These are phyloP conservation scores for Kluyveromyces sp. DNA, from an alignment of 1,139 yeast genomes.

Conservation along the genomic window DNA sequence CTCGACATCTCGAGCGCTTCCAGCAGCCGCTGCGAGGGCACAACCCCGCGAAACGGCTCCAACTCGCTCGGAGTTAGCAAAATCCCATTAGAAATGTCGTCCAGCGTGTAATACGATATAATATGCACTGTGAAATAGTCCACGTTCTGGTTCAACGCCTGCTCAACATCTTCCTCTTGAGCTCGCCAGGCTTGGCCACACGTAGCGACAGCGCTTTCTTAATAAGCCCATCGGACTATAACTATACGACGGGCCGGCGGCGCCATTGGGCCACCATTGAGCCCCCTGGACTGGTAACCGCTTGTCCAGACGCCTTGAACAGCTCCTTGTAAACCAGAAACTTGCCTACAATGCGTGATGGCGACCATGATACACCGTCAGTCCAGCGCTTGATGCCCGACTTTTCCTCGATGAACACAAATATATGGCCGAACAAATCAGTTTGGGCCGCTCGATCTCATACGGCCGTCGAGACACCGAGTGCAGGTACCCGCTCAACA, in stretches of 20 bases:
- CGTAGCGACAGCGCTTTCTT: constrained; percentile 69
- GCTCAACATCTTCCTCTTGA: constrained; percentile 18
- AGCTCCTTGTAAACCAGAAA: constrained; percentile 77
- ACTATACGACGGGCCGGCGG: constrained; percentile 43
- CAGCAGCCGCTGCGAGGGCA: constrained; percentile 52
- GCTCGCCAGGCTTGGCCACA: constrained; percentile 24
- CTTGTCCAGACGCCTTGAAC: neutral
- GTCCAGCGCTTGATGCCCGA: constrained; percentile 92
- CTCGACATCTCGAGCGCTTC: constrained; percentile 53
- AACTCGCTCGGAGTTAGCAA: constrained; percentile 54
- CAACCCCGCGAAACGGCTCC: constrained; percentile 42
- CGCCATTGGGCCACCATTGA: constrained; percentile 11
- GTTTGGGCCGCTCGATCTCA: constrained; percentile 59
- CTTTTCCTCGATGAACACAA: constrained; percentile 74
- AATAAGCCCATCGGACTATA: constrained; percentile 68
- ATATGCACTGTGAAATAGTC: constrained; percentile 55
- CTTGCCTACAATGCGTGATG: constrained; percentile 76
- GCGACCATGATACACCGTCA: constrained; percentile 89
- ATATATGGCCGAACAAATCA: constrained; percentile 69
- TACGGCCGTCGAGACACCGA: constrained; percentile 76
- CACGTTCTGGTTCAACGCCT: neutral
- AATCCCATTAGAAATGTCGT: constrained; percentile 56
- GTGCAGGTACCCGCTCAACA: constrained; percentile 51
- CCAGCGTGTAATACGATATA: constrained; percentile 68
- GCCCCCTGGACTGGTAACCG: neutral